Base-by-base conservation (phyloP, 495 filamentous ascomycete genomes). In the Sordaria brevicollis region DNA sequence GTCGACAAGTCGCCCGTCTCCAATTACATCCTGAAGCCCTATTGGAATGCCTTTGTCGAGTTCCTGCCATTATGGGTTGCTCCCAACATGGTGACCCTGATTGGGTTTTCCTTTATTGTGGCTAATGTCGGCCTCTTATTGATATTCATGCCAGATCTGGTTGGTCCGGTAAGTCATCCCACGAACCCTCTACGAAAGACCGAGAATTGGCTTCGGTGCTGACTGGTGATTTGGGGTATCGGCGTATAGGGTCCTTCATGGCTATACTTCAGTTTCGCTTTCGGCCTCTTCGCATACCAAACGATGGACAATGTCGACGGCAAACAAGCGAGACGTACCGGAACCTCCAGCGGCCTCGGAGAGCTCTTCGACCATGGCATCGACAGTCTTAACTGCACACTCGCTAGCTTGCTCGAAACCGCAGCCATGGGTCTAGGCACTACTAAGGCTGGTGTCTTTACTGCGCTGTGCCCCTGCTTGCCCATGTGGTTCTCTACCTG, bases 401-500 rank as follows among this genome's bases (percentile, higher is more conserved):
- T 99, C 25, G 94, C 89, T 19, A 93, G 91, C 78, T 81, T 99
- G 66, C 86, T 94, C 68, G 92, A 97, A 80, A 93, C 91, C 9
- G 94, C 92, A 11, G 93, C 93, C 19, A 91, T 99, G 90, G 96
- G 93, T 33, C 84, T 95, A 37, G 95, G 95, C 41, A 86, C 91
- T 9, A 90, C 90, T 9, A 86, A 87, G 68, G 86, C 92, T 7
- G 95, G 95, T 72, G 90, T 93, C 62, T 96, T 95, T 78, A 99
- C 95, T 1, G 93, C 94, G 13, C 81, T 98, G 39, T 87, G 93
- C 67, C 96, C 95, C 2, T 96, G 93, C 73, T 82, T 99, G 9
- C 92, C 95, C 29, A 99, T 99, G 95, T 98, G 97, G 84, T 97
- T 98, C 82, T 97, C 94, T 5, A 99, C 95, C 8, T 99, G 95